These are phyloP conservation scores for Vishniacozyma victoriae DNA, from an alignment of 768 basidiomycete genomes.

Conservation along the genomic window DNA sequence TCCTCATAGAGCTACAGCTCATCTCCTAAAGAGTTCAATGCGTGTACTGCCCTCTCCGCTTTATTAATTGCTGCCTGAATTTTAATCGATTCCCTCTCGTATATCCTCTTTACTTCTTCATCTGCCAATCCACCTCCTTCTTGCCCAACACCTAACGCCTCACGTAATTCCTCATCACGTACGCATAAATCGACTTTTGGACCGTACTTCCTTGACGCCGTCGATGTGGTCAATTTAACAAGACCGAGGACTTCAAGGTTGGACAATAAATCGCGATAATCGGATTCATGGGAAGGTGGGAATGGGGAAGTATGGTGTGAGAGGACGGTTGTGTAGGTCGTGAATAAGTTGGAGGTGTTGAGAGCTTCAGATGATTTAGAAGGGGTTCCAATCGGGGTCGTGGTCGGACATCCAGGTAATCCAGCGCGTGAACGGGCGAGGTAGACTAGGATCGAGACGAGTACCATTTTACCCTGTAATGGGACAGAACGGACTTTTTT, in stretches of 20 bases:
- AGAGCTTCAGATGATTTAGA: constrained; percentile 11
- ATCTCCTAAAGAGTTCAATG: constrained; percentile 3
- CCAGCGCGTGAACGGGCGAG: constrained; percentile 19
- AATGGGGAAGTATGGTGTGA: constrained; percentile 36
- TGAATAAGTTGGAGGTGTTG: constrained; percentile 25
- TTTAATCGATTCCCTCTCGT: constrained; percentile 32
- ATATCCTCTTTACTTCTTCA: constrained; percentile 40
- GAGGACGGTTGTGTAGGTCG: constrained; percentile 44
- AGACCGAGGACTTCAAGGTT: constrained; percentile 44
- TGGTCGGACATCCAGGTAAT: constrained; percentile 24
- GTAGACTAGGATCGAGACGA: constrained; percentile 42
- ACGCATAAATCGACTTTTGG: constrained; percentile 32
- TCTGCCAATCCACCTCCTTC: constrained; percentile 30
- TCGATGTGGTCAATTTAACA: constrained; percentile 11
- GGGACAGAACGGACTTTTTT: constrained; percentile 45
- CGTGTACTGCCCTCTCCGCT: neutral
- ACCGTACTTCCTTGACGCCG: constrained; percentile 2
- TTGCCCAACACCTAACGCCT: constrained; percentile 29
- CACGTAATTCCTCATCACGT: constrained; percentile 38
- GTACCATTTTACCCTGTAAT: constrained; percentile 46
- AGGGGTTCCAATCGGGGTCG: constrained; percentile 12
- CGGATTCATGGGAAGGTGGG: constrained; percentile 42
- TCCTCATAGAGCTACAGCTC: neutral
- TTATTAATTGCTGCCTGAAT: constrained; percentile 20
- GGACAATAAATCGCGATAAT: constrained; percentile 46